Evolutionary conservation across 2,329 filamentous ascomycete species (phyloP).

Genomic region (Epichloe brachyelytri): DNA sequence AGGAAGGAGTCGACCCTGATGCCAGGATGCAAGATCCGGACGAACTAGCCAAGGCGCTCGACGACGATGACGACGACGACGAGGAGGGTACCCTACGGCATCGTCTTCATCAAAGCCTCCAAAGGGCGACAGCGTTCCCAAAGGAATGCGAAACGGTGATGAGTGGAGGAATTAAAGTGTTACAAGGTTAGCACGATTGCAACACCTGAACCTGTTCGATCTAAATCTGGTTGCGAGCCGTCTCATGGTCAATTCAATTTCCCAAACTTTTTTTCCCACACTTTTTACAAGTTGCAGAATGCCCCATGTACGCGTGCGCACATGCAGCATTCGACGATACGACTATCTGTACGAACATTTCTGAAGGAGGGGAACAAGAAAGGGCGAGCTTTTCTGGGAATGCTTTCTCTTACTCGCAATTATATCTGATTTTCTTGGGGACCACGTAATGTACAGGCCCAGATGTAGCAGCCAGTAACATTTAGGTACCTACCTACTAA

Average conservation of each 20-base stretch:
- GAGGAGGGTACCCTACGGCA: slow-evolving; percentile 18
- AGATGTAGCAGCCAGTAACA: not conserved
- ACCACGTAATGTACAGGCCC: not conserved
- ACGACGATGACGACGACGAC: slow-evolving; percentile 34
- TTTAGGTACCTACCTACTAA: not conserved
- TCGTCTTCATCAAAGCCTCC: slow-evolving; percentile 13
- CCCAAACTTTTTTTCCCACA: too few species aligned
- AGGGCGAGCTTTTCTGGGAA: not conserved
- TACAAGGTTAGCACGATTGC: not conserved
- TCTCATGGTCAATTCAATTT: not conserved
- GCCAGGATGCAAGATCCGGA: slow-evolving; percentile 56
- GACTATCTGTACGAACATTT: not conserved
- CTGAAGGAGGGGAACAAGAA: not conserved
- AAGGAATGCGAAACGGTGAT: slow-evolving; percentile 31
- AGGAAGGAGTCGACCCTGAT: slow-evolving; percentile 40
- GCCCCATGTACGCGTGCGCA: not conserved
- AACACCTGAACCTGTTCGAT: too few species aligned
- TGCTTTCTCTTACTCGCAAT: not conserved
- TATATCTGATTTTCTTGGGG: not conserved
- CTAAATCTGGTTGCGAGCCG: too few species aligned
- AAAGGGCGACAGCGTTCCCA: slow-evolving; percentile 18
- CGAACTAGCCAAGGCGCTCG: slow-evolving; percentile 46
- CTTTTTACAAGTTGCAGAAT: not conserved
- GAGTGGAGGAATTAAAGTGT: slow-evolving; percentile 30
- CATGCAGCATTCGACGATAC: not conserved